Evolutionary conservation across 2,329 filamentous ascomycete genomes (phyloP), one percentile per base, ranked within the genome.

Genomic region (Hypoxylon sp.): DNA sequence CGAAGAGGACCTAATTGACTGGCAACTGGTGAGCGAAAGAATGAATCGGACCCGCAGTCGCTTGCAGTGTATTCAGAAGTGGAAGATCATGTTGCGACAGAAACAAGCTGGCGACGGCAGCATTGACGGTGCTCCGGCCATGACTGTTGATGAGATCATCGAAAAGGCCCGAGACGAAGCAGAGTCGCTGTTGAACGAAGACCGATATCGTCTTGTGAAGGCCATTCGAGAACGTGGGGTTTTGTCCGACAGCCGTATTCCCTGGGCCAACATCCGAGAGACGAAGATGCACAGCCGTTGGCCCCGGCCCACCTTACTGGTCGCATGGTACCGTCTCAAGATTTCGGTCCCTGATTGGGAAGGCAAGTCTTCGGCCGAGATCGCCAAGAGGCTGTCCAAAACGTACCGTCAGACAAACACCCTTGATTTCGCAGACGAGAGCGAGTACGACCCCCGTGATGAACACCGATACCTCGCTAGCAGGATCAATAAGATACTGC

Each of bases 61-160:
- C 2, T 79, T 90, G 20, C 88, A 91, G 70, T 91, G 88, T 69
- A 78, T 81, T 21, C 79, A 79, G 21, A 92, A 92, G 69, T 92
- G 88, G 86, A 83, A 82, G 57, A 72, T 76, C 23, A 63, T 85
- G 9, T 65, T 65, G 15, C 54, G 61, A 13, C 64, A 63, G 43
- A 60, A 62, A 11, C 53, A 59, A 35, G 64, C 63, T 6, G 61
- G 55, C 6, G 46, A 53, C 3, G 64, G 60, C 17, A 62, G 52
- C 13, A 63, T 72, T 2, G 70, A 71, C 18, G 69, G 67, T 35
- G 65, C 63, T 17, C 58, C 66, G 42, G 17, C 24, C 7, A 48
- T 61, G 15, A 45, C 66, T 0, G 38, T 63, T 17, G 64, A 67
- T 1, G 48, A 70, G n/a, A 61, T 69, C 10, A 69, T 73, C 41